Percentiles rank a stretch among this genome's conserved stretches.
Conservation (phyloP, 2,329 filamentous ascomycete species). For the Trichoderma sp. region DNA sequence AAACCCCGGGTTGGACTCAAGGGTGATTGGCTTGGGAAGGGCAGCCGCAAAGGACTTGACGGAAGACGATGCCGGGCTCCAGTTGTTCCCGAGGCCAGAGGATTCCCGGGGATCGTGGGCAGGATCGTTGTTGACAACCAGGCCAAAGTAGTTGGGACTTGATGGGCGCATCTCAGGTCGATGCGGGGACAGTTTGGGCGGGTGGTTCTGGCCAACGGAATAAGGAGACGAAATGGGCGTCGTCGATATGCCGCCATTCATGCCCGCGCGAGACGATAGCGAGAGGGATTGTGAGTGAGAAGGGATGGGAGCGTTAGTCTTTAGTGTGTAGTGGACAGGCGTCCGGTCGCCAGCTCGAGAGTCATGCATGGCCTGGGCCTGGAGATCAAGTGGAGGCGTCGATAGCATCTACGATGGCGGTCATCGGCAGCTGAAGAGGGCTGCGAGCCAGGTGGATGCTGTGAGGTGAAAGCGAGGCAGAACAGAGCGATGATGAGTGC, state of each 20-base stretch:
- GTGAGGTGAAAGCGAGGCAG: not conserved
- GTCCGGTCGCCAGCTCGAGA: constrained; percentile 40
- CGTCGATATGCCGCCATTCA: constrained; percentile 44
- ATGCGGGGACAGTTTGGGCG: constrained; percentile 53
- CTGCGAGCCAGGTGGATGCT: constrained; percentile 4
- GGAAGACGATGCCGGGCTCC: constrained; percentile 71
- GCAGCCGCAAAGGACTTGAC: constrained; percentile 69
- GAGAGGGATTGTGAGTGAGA: constrained; percentile 41
- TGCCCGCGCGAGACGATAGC: constrained; percentile 45
- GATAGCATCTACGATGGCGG: constrained; percentile 19
- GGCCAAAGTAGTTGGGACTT: constrained; percentile 87
- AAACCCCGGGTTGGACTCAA: constrained; percentile 79
- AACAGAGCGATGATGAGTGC: not conserved
- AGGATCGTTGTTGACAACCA: constrained; percentile 60
- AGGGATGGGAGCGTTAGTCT: constrained; percentile 42
- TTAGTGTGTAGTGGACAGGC: constrained; percentile 50
- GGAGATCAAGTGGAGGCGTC: constrained; percentile 15
- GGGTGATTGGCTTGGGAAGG: constrained; percentile 67
- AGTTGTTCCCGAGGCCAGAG: constrained; percentile 68
- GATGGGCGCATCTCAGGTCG: constrained; percentile 49
- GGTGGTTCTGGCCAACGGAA: constrained; percentile 57
- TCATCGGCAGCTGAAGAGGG: constrained; percentile 19
- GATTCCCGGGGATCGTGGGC: constrained; percentile 64
- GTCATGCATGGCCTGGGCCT: constrained; percentile 36
- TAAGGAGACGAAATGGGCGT: constrained; percentile 58